Conservation (phyloP, 345 rosid species). For the Arabidopsis thaliana region DNA sequence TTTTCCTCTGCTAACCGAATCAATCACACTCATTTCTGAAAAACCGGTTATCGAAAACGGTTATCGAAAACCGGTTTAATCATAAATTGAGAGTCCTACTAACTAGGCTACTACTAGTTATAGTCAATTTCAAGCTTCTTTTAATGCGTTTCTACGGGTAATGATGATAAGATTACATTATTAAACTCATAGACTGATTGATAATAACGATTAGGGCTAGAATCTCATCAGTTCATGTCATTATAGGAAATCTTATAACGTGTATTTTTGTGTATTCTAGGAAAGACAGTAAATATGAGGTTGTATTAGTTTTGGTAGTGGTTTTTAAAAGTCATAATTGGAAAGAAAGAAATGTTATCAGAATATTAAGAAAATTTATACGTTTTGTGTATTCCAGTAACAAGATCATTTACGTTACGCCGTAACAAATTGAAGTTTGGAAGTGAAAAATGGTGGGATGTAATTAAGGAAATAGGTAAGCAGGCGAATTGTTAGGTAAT, state of each 20-base stretch:
- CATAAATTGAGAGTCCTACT: slow-evolving; percentile 9
- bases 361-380: not conserved
- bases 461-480: slow-evolving; percentile 15
- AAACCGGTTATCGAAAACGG: slow-evolving; percentile 29
- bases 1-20: slow-evolving; percentile 23
- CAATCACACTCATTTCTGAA: not conserved
- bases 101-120: too few relatives aligned
- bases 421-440: slow-evolving; percentile 4
- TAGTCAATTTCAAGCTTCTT: not conserved
- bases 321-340: not conserved
- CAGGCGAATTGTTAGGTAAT: slow-evolving; percentile 39
- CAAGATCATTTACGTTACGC: not conserved
- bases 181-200: not conserved
- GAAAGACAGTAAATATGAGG: not conserved
- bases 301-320: not conserved
- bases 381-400: slow-evolving; percentile 1
- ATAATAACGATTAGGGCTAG: not conserved
- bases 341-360: not conserved
- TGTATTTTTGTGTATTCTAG: not conserved
- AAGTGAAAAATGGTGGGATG: slow-evolving; percentile 16
- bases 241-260: not conserved
- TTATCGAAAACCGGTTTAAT: slow-evolving; percentile 27
- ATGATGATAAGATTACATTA: not conserved
- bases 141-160: slow-evolving; percentile 4
- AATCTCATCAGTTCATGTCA: not conserved